A percentile compares a stretch with the other conserved stretches of the same genome.
Evolutionary conservation across 2,329 filamentous ascomycete species (phyloP).

Genomic region (Graphiopsis chlorocephala): DNA sequence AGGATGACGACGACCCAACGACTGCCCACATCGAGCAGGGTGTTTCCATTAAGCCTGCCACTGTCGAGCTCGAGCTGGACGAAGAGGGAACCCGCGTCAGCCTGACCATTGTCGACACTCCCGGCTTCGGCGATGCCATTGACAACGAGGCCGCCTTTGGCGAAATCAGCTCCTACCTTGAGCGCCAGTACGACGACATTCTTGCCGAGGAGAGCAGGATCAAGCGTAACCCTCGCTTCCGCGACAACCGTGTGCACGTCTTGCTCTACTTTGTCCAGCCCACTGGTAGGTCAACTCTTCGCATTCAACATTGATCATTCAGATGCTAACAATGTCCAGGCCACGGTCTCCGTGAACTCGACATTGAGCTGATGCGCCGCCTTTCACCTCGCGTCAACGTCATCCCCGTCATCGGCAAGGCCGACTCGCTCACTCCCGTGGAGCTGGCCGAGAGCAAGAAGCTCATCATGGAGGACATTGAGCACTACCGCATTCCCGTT

Average conservation of each 20-base stretch:
- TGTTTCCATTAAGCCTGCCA: constrained; percentile 97
- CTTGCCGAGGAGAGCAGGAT: constrained; percentile 98
- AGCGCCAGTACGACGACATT: constrained; percentile 99
- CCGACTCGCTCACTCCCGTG: constrained; percentile 91
- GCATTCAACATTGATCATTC: background rate
- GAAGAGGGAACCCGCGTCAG: constrained; percentile 98
- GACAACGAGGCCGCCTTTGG: constrained; percentile 95
- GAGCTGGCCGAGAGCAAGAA: constrained; percentile 99
- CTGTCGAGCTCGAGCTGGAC: constrained; percentile 92
- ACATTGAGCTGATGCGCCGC: constrained; percentile 99
- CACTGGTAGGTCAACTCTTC: constrained; percentile 59
- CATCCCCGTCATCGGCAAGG: constrained; percentile 97
- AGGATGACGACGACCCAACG: constrained; percentile 87
- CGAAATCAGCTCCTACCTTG: constrained; percentile 96
- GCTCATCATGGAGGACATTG: constrained; percentile 99
- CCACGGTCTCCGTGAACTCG: constrained; percentile 86
- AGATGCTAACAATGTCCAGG: constrained; percentile 17
- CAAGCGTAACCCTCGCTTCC: constrained; percentile 99
- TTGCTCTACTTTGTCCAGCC: constrained; percentile 99
- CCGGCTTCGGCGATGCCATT: constrained; percentile 97
- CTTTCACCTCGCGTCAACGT: constrained; percentile 97
- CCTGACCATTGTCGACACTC: constrained; percentile 96
- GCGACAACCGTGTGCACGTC: constrained; percentile 97
- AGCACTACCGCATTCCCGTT: constrained; percentile 98
- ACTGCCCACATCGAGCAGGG: constrained; percentile 92